phyloP scores from a whole-genome alignment of 805 yeast genomes.

The Candida ulmi region DNA sequence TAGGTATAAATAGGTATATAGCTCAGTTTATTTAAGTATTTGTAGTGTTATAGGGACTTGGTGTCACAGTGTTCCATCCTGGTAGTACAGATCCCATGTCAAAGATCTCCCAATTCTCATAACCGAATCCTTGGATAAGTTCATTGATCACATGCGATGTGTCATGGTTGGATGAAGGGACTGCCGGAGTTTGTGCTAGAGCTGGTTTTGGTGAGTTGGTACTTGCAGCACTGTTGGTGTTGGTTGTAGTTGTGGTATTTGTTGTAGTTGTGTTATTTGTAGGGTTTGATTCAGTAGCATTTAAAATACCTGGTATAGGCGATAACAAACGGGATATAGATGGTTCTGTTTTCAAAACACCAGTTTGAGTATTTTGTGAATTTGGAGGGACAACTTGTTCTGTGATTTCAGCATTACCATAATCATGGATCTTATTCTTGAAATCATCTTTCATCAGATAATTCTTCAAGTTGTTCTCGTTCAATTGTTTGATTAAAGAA shows the following conservation, averaged over 20 bases:
- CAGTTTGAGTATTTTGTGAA: too few species aligned
- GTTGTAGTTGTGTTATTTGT: not conserved
- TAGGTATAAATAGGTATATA: too few species aligned
- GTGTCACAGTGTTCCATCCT: not conserved
- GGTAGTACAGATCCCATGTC: slow-evolving; percentile 1
- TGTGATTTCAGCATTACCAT: slow-evolving; percentile 9
- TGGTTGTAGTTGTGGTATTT: too few species aligned
- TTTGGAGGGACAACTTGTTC: slow-evolving; percentile 2
- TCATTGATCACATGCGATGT: not conserved
- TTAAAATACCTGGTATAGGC: too few species aligned
- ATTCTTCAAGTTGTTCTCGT: slow-evolving; percentile 5
- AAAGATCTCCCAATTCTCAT: slow-evolving; percentile 1
- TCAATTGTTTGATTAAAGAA: slow-evolving; percentile 5
- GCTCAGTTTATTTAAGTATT: too few species aligned
- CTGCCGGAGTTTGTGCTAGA: too few species aligned
- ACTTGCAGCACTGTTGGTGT: too few species aligned
- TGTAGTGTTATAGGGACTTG: not conserved
- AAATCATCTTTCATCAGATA: slow-evolving; percentile 5
- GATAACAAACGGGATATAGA: too few species aligned
- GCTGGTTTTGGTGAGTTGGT: too few species aligned
- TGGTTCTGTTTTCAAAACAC: too few species aligned
- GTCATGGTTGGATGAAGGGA: too few species aligned
- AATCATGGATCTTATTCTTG: slow-evolving; percentile 11
- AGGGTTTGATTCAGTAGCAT: too few species aligned
- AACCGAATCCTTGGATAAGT: slow-evolving; percentile 1